Percentiles rank a stretch among this genome's conserved stretches.
Conservation (phyloP, 768 basidiomycete species). For the Agrocybe pediades region DNA sequence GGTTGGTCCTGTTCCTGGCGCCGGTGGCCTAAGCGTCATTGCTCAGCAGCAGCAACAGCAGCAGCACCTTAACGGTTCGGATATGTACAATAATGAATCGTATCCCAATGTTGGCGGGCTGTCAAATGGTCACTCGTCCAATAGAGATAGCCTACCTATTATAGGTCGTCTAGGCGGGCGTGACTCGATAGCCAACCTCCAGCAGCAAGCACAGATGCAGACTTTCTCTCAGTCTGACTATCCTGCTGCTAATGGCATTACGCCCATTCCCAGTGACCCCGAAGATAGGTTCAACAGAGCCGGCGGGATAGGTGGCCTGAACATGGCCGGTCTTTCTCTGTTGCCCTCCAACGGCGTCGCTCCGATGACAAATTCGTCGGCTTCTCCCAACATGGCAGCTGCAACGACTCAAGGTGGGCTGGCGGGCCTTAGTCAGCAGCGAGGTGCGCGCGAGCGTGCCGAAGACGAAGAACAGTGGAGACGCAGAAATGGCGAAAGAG, state of each 20-base stretch:
- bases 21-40: conserved; percentile 7
- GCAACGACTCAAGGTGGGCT: background rate
- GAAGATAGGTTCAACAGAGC: background rate
- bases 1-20: conserved; percentile 65
- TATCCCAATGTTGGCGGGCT: background rate
- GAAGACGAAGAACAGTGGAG: conserved; percentile 32
- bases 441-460: conserved; percentile 9
- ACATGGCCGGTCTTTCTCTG: background rate
- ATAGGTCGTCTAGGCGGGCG: conserved; percentile 8
- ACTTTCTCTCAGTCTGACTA: background rate
- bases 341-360: background rate
- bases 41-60: conserved; percentile 6
- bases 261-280: background rate
- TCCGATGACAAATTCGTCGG: background rate
- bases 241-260: background rate
- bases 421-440: background rate
- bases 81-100: conserved; percentile 18
- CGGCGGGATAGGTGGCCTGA: background rate
- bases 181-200: background rate
- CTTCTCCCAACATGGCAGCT: background rate
- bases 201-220: background rate
- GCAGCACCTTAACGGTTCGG: conserved; percentile 15
- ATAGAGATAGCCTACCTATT: conserved; percentile 9
- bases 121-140: background rate
- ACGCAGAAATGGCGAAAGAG: conserved; percentile 48